Percentiles rank a stretch among this genome's conserved stretches.
Evolutionary conservation across 176 grass and related monocot genomes (phyloP).

Genomic region (Rhynchospora pubera): DNA sequence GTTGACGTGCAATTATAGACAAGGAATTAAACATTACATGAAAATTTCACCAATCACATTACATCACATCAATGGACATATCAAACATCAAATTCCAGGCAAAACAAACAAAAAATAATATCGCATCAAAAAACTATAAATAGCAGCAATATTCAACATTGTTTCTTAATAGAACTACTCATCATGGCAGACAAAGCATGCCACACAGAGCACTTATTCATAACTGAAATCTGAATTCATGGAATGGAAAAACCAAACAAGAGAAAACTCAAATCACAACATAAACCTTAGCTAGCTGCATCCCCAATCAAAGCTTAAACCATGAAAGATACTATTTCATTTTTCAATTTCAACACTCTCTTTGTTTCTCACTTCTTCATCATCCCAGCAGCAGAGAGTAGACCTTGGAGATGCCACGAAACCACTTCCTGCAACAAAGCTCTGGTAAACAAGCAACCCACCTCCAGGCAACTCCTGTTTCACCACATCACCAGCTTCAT

Average conservation of each 20-base stretch:
- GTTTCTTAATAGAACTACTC: conserved; percentile 20
- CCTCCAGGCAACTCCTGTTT: conserved; percentile 54
- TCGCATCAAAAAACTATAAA: conserved; percentile 9
- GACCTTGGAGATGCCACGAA: conserved; percentile 43
- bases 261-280: conserved; percentile 2
- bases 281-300: conserved; percentile 44
- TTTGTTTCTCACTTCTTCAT: conserved; percentile 18
- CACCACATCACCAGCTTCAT: conserved; percentile 34
- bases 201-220: conserved; percentile 62
- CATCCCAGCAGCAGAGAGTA: conserved; percentile 45
- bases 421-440: conserved; percentile 37
- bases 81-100: not conserved
- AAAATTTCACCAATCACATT: not conserved
- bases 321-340: not conserved
- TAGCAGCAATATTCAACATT: conserved; percentile 14
- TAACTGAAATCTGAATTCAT: conserved; percentile 13
- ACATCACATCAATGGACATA: not conserved
- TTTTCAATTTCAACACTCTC: conserved; percentile 12
- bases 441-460: conserved; percentile 70
- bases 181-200: conserved; percentile 65
- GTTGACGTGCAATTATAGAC: not conserved
- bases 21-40: not conserved
- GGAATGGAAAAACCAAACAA: not conserved
- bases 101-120: conserved; percentile 2
- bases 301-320: conserved; percentile 36